Base-by-base conservation (phyloP, 2,329 filamentous ascomycete species). In the Neoarthrinium moseri region DNA sequence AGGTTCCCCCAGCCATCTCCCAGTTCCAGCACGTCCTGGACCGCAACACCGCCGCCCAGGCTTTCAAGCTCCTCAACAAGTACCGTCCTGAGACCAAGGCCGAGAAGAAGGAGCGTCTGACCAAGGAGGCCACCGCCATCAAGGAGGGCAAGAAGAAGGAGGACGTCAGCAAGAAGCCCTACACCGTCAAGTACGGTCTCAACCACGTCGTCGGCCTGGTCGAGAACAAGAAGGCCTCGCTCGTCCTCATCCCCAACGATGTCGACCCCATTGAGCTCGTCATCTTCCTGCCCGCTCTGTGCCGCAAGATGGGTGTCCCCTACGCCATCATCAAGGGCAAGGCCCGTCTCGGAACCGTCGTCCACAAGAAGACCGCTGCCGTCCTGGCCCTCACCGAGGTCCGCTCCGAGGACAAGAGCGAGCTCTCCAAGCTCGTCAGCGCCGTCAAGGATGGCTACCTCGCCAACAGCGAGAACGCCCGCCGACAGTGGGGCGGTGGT, bases 101-200 rank as follows among this genome's bases (percentile, higher is more conserved):
- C 64, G 92, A 97, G 87, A 99, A 99, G 90, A 99, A 97, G 86
- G 95, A 99, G 82, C 91, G 94, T 78, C 83, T 99, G 58, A 84
- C 89, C 73, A 91, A 96, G 84, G 94, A 99, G 84, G 94, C 95
- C 57, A 96, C 91, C 64, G 95, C 94, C 67, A 84, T 99, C 72
- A 86, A 91, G 72, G 91, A 97, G 76, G 94, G 95, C 75, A 96
- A 97, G 89, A 99, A 97, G 89, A 97, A 97, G 89, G 95, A 99
- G 84, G 91, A 96, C 67, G 92, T 95, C 71, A 89, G 84, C 87
- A 97, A 97, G 90, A 99, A 99, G 89, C 94, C 94, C 67, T 99
- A 96, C 78, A 79, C 87, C 60, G 91, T 94, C 83, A 99, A 99
- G 87, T 99, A 96, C 78, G 94, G 94, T 80, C 86, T 99, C 66